Evolutionary conservation across 2,329 filamentous ascomycete genomes (phyloP), one percentile per base, ranked within the genome.

Genomic region (Claviceps paspali): DNA sequence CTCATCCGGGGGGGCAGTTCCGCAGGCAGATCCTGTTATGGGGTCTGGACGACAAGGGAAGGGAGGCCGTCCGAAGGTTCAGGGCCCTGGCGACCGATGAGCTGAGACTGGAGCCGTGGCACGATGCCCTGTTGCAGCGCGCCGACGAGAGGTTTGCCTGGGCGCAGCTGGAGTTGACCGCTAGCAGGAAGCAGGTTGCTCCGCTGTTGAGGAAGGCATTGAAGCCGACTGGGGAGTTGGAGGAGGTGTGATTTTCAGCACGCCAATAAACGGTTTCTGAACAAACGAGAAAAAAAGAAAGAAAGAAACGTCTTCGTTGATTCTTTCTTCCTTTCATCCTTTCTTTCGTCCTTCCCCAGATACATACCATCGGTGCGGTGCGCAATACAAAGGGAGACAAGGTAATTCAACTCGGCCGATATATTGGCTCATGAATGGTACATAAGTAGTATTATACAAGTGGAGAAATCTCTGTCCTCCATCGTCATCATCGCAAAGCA

Each of bases 171-270:
- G 67, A 70, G 42, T 48, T 79, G 29, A 68, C 69, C 31, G 61
- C 71, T 40, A 79, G 75, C 47, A 62, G 77, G 45, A 81, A 82
- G 56, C 76, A 84, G 53, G 67, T 88, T 19, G 78, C 73, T 23
- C 73, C 80, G 10, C 63, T 82, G 46, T 49, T 82, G 50, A 68
- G 76, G 40, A 69, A 79, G 44, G 67, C 64, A 0, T 61, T 76
- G 51, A 59, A 55, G 45, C 47, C 44, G 41, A 46, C 30, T 19
- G 9, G 11, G 2, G 12, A 21, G n/a, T n/a, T n/a, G 15, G 5
- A 17, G 18, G 22, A 30, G 8, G 2, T 17, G 22, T 33, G 4
- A 33, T 12, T 15, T 23, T 7, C 7, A 19, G 17, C 18, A n/a
- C n/a, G n/a, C 7, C 21, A 15, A 23, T 23, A 3, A 6, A n/a